Base-by-base conservation (phyloP, 139 green algal species). In the Tetradesmus obliquus region DNA sequence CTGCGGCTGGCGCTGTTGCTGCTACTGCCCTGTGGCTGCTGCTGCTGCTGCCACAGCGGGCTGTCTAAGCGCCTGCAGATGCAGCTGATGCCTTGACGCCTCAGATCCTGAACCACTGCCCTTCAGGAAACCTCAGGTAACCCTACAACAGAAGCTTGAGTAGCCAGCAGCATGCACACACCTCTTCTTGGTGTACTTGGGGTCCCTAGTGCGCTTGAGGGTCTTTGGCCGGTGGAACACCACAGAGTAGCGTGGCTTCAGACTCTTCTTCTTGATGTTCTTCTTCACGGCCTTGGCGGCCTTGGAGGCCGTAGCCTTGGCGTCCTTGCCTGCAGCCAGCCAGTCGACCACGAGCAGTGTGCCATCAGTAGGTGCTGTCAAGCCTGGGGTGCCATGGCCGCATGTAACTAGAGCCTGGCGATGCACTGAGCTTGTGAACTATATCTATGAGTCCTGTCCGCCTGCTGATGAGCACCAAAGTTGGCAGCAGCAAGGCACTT, bases 141-240 rank as follows among this genome's bases (percentile, higher is more conserved):
- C 0, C 22, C 72, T 45, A 81, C 20, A 81, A 45, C 72, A 81
- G 72, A 53, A 53, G 72, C 19, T 53, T 53, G 22, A 81, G 71
- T 10, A 81, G 72, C 72, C 54, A 84, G 60, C 53, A 88, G 60
- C 17, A 58, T 82, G 69, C 12, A 53, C 94, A 32, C 91, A 99
- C 97, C 97, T 98, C 69, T 94, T 95, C 90, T 95, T 94, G 2
- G 96, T 92, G 94, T 98, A 98, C 96, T 98, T 99, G 90, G 97
- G 97, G 91, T 97, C 93, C n/a, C 97, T 91, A 1, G 91, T 93
- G 57, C 95, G 95, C 92, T 98, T 97, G 20, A 99, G 96, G 5
- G 98, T 99, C 96, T 97, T 99, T 51, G 98, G 98, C 53, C 97
- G 94, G 95, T 99, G 97, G 96, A 99, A 99, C 22, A 96, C 93